These are phyloP conservation scores for Halenospora varia DNA, from an alignment of 495 filamentous ascomycete genomes.

Conservation along the genomic window DNA sequence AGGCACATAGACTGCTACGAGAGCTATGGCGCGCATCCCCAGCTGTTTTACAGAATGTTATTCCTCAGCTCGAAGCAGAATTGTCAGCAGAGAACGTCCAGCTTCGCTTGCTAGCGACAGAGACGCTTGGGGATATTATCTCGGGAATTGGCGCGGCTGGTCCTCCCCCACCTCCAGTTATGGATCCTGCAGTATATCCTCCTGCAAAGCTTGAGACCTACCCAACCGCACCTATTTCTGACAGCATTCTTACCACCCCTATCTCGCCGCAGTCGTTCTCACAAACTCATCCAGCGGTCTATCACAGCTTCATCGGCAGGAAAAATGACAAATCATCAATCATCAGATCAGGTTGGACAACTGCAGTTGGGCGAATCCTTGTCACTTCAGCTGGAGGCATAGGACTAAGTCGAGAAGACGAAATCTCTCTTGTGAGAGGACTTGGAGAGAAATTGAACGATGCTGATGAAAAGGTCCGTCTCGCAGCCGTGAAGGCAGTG, in stretches of 20 bases:
- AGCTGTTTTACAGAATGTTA: slow-evolving; percentile 83
- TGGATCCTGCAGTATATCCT: slow-evolving; percentile 80
- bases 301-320: slow-evolving; percentile 76
- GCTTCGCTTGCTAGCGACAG: slow-evolving; percentile 79
- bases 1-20: slow-evolving; percentile 83
- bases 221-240: slow-evolving; percentile 41
- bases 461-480: slow-evolving; percentile 82
- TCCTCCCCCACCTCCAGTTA: slow-evolving; percentile 62
- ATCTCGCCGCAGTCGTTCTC: slow-evolving; percentile 80
- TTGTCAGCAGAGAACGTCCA: slow-evolving; percentile 84
- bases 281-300: slow-evolving; percentile 70
- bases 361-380: slow-evolving; percentile 74
- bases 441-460: slow-evolving; percentile 81
- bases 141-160: slow-evolving; percentile 88
- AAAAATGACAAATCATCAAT: slow-evolving; percentile 76
- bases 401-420: slow-evolving; percentile 73
- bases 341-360: slow-evolving; percentile 82
- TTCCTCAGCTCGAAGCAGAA: slow-evolving; percentile 92
- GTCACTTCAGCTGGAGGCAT: slow-evolving; percentile 81
- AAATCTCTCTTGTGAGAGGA: slow-evolving; percentile 63
- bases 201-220: slow-evolving; percentile 63
- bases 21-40: slow-evolving; percentile 95
- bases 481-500: slow-evolving; percentile 80
- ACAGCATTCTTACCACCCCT: slow-evolving; percentile 70
- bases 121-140: slow-evolving; percentile 92